Base-by-base conservation (phyloP, 768 basidiomycete genomes). In the Coprinopsis sp. region DNA sequence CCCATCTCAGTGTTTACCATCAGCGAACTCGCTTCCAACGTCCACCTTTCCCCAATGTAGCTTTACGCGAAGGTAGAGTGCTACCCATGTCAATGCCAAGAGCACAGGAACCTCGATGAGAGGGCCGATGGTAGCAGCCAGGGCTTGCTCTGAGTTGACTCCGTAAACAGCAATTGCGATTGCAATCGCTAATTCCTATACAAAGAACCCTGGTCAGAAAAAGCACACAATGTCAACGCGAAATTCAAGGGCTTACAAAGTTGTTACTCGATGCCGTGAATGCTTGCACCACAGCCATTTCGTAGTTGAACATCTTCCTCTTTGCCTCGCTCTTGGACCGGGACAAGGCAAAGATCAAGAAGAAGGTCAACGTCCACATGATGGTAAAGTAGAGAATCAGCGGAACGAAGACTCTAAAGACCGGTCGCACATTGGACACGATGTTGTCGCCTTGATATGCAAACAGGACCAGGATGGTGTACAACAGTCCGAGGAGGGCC, bases 181-280 rank as follows among this genome's bases (percentile, higher is more conserved):
- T 0, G 91, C 89, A 44, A 92, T 92, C 0, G 90, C 87, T 0
- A 92, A 73, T 66, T 91, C 87, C 76, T 85, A n/a, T n/a, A n/a
- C n/a, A n/a, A n/a, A n/a, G n/a, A n/a, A n/a, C n/a, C n/a, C n/a
- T n/a, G n/a, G n/a, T n/a, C n/a, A n/a, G n/a, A n/a, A n/a, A n/a
- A n/a, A n/a, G n/a, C n/a, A n/a, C n/a, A n/a, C n/a, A n/a, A n/a
- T n/a, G n/a, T n/a, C n/a, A n/a, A n/a, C n/a, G n/a, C 19, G 18
- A 14, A 19, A 25, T 22, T n/a, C n/a, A 22, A 21, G 16, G n/a
- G n/a, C 77, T 58, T 37, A 84, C 83, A 50, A 86, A 84, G 55
- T 89, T 91, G 57, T 89, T 90, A 46, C 81, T 84, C 1, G 80
- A 81, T n/a, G n/a, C n/a, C n/a, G n/a, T n/a, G n/a, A n/a, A n/a